Evolutionary conservation across 371 early-diverging fungal genomes (phyloP), one percentile per base, ranked within the genome.

Genomic region (Syncephalastrum sp.): DNA sequence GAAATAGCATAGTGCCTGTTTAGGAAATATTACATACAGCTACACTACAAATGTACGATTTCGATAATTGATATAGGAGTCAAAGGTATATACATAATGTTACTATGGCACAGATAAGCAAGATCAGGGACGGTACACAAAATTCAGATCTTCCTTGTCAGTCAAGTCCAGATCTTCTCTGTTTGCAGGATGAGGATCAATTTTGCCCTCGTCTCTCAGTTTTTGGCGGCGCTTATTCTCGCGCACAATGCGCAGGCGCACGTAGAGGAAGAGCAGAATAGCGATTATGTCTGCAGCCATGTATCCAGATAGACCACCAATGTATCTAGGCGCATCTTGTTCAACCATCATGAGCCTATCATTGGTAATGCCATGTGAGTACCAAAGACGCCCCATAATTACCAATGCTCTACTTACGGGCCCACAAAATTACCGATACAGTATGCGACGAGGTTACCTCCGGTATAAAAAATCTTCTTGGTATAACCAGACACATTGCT

Each of bases 91-190:
- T 33, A 33, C 12, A 33, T 33, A 7, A 33, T 33, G 38, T 10
- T 33, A 33, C 6, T 33, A 8, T 33, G 10, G 38, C 38, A 33
- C 2, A 33, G 38, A 5, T 33, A 33, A 10, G 12, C 38, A 5
- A 10, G 8, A 10, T 33, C 63, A 75, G 15, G 64, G 53, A 7
- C 66, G 60, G 43, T 75, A 75, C 23, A 72, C 56, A 56, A 75
- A 72, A 41, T 64, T 67, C 41, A 63, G 66, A 47, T 75, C 76
- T 50, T 75, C 63, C 13, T 51, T 65, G 54, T 75, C 72, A 24
- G 70, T 75, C 25, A 72, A 54, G 56, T 75, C 76, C 7, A 53
- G 23, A 10, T 57, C 59, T 29, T 61, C 59, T 4, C 60, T 27
- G 16, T 53, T 24, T 10, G 44, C 48, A 10, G 53, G 47, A 25